Evolutionary conservation across 2,329 filamentous ascomycete genomes (phyloP).

Genomic region (Daldinia sp.): DNA sequence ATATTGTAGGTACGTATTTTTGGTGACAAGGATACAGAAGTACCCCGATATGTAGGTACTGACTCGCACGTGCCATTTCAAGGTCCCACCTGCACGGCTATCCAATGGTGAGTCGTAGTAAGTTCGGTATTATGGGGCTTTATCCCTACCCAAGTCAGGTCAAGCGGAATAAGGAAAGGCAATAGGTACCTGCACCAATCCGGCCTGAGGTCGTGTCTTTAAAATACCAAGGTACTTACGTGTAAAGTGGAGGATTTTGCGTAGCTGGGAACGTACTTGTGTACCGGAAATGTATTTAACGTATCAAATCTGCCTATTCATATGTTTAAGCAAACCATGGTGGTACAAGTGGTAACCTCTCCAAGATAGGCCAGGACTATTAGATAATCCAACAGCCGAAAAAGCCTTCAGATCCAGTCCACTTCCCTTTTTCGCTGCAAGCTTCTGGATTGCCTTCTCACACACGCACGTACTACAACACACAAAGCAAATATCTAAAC

Average conservation of each 20-base stretch:
- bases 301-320: background rate
- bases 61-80: slow-evolving; percentile 39
- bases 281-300: background rate
- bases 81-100: slow-evolving; percentile 25
- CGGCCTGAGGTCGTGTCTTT: slow-evolving; percentile 21
- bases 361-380: slow-evolving; percentile 35
- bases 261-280: background rate
- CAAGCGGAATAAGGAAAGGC: slow-evolving; percentile 24
- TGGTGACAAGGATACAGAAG: background rate
- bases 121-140: slow-evolving; percentile 16
- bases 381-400: slow-evolving; percentile 45
- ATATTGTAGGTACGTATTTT: slow-evolving; percentile 15
- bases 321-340: background rate
- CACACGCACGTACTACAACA: slow-evolving; percentile 27
- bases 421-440: slow-evolving; percentile 37
- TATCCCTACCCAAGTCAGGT: slow-evolving; percentile 26
- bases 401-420: slow-evolving; percentile 41
- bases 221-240: background rate
- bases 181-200: slow-evolving; percentile 20
- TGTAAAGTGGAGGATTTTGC: background rate
- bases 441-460: slow-evolving; percentile 33
- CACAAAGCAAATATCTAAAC: slow-evolving; percentile 30
- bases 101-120: slow-evolving; percentile 12
- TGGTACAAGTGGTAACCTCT: slow-evolving; percentile 20
- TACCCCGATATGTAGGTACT: slow-evolving; percentile 21